phyloP scores from a whole-genome alignment of 2,329 filamentous ascomycete species.

The Stagonosporopsis rhizophila region DNA sequence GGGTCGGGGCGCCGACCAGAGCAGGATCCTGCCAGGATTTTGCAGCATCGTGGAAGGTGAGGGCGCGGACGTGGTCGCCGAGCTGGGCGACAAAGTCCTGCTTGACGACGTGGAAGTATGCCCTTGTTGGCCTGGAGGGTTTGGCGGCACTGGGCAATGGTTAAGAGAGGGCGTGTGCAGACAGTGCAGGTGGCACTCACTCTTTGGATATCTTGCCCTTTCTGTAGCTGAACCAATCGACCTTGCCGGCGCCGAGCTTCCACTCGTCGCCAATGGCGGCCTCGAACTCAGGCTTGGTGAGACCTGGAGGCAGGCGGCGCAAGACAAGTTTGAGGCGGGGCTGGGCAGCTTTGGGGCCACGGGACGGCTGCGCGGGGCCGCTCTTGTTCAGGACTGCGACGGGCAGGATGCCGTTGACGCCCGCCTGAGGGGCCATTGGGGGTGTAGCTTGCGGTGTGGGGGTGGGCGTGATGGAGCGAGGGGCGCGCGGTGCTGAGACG shows the following conservation, averaged over 20 bases:
- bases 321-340: conserved; percentile 84
- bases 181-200: conserved; percentile 59
- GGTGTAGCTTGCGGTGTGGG: not conserved
- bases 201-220: conserved; percentile 82
- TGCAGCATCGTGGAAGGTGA: conserved; percentile 81
- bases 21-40: conserved; percentile 75
- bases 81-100: conserved; percentile 72
- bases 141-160: conserved; percentile 64
- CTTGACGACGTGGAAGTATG: conserved; percentile 82
- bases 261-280: conserved; percentile 77
- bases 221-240: conserved; percentile 82
- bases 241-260: conserved; percentile 78
- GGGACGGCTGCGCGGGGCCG: conserved; percentile 36
- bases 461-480: conserved; percentile 13
- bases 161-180: conserved; percentile 22
- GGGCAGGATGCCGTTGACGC: conserved; percentile 50
- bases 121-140: conserved; percentile 78
- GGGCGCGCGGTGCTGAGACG: conserved; percentile 3
- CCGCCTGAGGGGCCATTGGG: conserved; percentile 41
- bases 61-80: conserved; percentile 71
- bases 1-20: conserved; percentile 76
- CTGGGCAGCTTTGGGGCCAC: conserved; percentile 53
- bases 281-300: conserved; percentile 81
- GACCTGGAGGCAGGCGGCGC: conserved; percentile 81
- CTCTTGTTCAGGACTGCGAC: conserved; percentile 48